Percentiles rank a stretch among this genome's conserved stretches.
These are phyloP conservation scores for Seiridium unicorne DNA, from an alignment of 2,329 filamentous ascomycete genomes.

Conservation along the genomic window DNA sequence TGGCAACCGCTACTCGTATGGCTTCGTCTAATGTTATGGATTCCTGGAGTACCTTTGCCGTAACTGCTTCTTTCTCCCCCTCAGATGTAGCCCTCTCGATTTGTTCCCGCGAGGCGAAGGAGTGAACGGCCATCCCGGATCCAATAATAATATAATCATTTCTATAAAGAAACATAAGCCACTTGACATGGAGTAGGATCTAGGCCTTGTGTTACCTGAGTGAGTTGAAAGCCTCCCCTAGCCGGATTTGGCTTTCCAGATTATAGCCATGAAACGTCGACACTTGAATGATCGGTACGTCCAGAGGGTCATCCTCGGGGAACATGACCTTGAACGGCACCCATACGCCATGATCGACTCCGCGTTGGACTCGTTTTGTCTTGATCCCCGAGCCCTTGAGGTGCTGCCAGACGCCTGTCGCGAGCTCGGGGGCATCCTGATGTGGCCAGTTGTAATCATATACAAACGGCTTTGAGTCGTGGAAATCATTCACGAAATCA, in stretches of 20 bases:
- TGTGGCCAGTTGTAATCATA: constrained; percentile 22
- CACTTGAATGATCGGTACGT: constrained; percentile 19
- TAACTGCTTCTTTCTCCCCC: constrained; percentile 7
- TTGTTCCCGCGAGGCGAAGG: constrained; percentile 15
- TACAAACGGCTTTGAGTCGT: constrained; percentile 18
- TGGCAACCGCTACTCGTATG: constrained; percentile 14
- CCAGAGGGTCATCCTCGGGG: constrained; percentile 16
- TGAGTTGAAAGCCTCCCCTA: constrained; percentile 16
- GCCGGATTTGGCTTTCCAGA: constrained; percentile 17
- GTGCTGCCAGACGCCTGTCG: constrained; percentile 15
- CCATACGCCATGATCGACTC: constrained; percentile 20
- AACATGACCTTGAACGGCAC: constrained; percentile 21
- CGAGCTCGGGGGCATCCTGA: constrained; percentile 16
- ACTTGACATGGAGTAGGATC: not conserved
- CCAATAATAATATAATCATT: constrained; percentile 15
- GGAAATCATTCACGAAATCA: constrained; percentile 22
- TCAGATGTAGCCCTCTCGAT: constrained; percentile 12
- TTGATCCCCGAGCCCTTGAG: constrained; percentile 17
- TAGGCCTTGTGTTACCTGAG: constrained; percentile 9
- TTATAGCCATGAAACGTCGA: constrained; percentile 19
- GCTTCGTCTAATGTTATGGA: constrained; percentile 17
- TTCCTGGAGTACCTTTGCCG: constrained; percentile 13
- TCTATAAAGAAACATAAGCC: not conserved
- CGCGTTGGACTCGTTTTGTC: constrained; percentile 18
- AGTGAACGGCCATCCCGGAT: constrained; percentile 21